These are phyloP conservation scores for Kodamaea kakaduensis DNA, from an alignment of 805 yeast genomes.

Conservation along the genomic window DNA sequence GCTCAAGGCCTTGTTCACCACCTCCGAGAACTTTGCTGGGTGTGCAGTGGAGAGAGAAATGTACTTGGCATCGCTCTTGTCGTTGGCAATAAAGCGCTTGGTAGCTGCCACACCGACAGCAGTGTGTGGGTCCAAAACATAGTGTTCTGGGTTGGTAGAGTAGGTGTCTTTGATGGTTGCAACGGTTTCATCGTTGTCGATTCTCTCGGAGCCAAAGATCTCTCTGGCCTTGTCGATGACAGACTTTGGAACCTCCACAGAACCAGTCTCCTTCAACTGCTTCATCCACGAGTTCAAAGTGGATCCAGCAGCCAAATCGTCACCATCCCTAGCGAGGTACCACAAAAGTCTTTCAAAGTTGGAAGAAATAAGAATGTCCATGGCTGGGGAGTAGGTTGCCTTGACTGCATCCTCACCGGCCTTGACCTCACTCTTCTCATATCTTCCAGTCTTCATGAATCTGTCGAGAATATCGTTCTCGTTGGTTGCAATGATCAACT, in stretches of 20 bases:
- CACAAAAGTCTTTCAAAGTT: conserved; percentile 95
- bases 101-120: conserved; percentile 91
- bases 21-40: conserved; percentile 97
- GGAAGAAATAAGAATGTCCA: conserved; percentile 94
- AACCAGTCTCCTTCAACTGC: conserved; percentile 70
- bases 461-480: conserved; percentile 93
- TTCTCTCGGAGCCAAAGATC: conserved; percentile 76
- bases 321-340: conserved; percentile 75
- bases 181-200: conserved; percentile 74
- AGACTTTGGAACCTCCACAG: conserved; percentile 62
- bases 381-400: conserved; percentile 93
- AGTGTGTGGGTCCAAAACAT: conserved; percentile 93
- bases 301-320: conserved; percentile 67
- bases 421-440: conserved; percentile 60
- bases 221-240: conserved; percentile 63
- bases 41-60: conserved; percentile 95
- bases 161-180: conserved; percentile 72
- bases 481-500: conserved; percentile 90
- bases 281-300: conserved; percentile 72
- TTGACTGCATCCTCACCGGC: conserved; percentile 49
- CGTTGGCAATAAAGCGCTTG: conserved; percentile 52
- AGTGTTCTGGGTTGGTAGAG: conserved; percentile 53
- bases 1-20: conserved; percentile 76
- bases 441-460: conserved; percentile 81
- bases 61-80: conserved; percentile 35